These are phyloP conservation scores for Umbelopsis sp. DNA, from an alignment of 192 early-diverging fungal genomes.

Conservation along the genomic window DNA sequence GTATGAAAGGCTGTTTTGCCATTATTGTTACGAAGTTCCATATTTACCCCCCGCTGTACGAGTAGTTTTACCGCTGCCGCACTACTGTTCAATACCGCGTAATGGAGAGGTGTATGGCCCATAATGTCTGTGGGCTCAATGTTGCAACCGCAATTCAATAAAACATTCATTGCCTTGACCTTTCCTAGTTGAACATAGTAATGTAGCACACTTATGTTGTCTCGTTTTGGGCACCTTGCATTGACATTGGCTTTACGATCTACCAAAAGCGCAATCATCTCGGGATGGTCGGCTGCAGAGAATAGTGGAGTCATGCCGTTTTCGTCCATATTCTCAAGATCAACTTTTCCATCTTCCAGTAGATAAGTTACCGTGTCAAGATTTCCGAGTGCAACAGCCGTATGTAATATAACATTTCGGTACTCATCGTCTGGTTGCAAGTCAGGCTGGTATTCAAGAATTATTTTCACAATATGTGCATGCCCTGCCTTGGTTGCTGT, in stretches of 20 bases:
- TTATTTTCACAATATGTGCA: neutral
- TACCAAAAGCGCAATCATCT: neutral
- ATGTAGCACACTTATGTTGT: neutral
- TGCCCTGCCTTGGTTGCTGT: neutral
- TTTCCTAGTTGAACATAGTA: neutral
- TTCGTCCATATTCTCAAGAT: neutral
- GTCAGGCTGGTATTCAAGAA: neutral
- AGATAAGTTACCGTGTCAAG: neutral
- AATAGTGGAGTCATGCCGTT: neutral
- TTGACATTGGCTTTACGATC: neutral
- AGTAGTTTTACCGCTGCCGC: neutral
- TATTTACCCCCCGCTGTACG: neutral
- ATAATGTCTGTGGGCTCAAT: neutral
- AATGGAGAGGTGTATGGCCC: neutral
- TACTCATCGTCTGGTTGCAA: neutral
- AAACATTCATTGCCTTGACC: neutral
- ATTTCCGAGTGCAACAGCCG: neutral
- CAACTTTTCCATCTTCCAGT: neutral
- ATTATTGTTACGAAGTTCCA: neutral
- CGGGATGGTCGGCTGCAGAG: neutral
- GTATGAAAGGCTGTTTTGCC: neutral
- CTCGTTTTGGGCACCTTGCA: neutral
- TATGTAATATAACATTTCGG: neutral
- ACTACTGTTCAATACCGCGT: neutral
- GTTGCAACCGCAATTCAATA: neutral